Percentiles rank a stretch among this genome's conserved stretches.
Evolutionary conservation across 1,284 basidiomycete species (phyloP).

Genomic region (Puccinia novopanici): DNA sequence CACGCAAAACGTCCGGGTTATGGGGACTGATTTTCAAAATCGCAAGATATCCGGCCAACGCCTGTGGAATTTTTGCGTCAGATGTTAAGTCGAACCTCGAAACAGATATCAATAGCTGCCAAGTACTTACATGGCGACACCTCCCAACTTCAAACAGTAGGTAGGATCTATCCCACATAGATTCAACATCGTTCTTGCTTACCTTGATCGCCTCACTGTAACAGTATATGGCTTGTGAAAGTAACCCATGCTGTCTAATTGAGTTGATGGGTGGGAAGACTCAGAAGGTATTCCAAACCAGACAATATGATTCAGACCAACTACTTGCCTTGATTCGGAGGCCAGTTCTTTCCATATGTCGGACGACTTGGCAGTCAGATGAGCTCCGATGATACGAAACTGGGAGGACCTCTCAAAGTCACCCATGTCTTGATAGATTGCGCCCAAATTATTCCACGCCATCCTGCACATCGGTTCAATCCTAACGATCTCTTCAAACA

Average conservation of each 20-base stretch:
- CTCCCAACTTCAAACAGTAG: constrained; percentile 77
- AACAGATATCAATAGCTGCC: background rate
- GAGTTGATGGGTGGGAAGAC: constrained; percentile 27
- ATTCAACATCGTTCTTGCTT: constrained; percentile 77
- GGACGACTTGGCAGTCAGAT: constrained; percentile 71
- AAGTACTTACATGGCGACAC: constrained; percentile 65
- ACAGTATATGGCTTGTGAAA: constrained; percentile 88
- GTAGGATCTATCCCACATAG: constrained; percentile 84
- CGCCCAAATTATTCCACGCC: constrained; percentile 77
- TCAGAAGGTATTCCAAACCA: constrained; percentile 12
- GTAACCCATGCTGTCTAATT: constrained; percentile 68
- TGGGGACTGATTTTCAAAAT: constrained; percentile 60
- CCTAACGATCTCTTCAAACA: constrained; percentile 87
- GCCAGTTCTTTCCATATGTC: constrained; percentile 87
- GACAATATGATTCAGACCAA: background rate
- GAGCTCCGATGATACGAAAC: constrained; percentile 83
- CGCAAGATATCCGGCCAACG: constrained; percentile 33
- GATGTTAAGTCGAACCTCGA: background rate
- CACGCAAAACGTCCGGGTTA: constrained; percentile 75
- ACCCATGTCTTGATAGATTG: constrained; percentile 61
- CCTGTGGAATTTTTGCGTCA: background rate
- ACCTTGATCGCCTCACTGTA: constrained; percentile 78
- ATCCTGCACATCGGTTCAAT: constrained; percentile 81
- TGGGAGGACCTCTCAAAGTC: constrained; percentile 75
- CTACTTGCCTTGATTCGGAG: constrained; percentile 67